These are phyloP conservation scores for Thielaviopsis punctulata DNA, from an alignment of 2,329 filamentous ascomycete species.

Conservation along the genomic window DNA sequence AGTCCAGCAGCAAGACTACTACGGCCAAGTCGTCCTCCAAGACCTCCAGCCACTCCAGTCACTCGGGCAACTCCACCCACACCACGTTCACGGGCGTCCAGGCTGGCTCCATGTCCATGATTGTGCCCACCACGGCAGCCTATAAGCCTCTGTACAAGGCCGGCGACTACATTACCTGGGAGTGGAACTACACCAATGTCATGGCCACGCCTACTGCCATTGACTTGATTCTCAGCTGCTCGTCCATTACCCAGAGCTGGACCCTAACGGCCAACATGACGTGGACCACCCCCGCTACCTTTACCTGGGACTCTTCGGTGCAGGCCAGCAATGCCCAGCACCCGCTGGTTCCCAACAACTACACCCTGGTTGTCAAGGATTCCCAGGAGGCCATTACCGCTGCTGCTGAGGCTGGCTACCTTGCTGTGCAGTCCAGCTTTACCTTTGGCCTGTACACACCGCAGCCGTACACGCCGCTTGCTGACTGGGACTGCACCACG, in stretches of 20 bases:
- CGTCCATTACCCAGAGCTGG: constrained; percentile 33
- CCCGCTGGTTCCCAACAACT: constrained; percentile 36
- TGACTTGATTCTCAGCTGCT: constrained; percentile 41
- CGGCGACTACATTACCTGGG: constrained; percentile 40
- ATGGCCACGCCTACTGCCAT: constrained; percentile 40
- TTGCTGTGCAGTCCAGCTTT: constrained; percentile 31
- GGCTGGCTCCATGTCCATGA: constrained; percentile 32
- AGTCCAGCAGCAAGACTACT: too few species aligned
- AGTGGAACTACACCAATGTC: constrained; percentile 49
- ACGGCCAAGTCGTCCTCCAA: constrained; percentile 14
- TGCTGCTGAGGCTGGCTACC: constrained; percentile 36
- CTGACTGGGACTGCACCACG: constrained; percentile 37
- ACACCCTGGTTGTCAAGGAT: constrained; percentile 46
- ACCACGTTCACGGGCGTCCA: constrained; percentile 25
- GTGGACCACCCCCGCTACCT: constrained; percentile 31
- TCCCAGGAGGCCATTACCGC: constrained; percentile 33
- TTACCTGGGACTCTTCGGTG: constrained; percentile 40
- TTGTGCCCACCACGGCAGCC: constrained; percentile 29
- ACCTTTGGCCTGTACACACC: constrained; percentile 40
- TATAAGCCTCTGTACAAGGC: constrained; percentile 40
- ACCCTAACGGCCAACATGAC: constrained; percentile 48
- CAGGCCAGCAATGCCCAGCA: constrained; percentile 27
- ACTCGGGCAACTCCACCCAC: constrained; percentile 16
- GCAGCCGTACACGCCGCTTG: constrained; percentile 32
- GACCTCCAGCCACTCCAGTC: constrained; percentile 12